phyloP scores from a whole-genome alignment of 2,329 filamentous ascomycete genomes.

The Aspergillus ustus region DNA sequence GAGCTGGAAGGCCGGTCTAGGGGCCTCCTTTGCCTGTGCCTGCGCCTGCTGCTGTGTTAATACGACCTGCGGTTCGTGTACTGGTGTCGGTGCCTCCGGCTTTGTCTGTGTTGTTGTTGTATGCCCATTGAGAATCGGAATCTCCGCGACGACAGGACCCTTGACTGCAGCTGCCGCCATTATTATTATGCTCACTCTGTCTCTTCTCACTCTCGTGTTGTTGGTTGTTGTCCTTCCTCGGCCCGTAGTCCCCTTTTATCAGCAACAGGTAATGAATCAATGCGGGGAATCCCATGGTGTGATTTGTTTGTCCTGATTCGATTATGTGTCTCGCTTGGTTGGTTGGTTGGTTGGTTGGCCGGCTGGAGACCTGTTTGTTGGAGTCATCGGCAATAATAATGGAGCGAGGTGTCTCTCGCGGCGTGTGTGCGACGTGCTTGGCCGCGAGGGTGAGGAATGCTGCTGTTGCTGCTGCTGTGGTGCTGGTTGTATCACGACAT shows the following conservation, averaged over 20 bases:
- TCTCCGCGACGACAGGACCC: slow-evolving; percentile 9
- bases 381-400: background rate
- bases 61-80: no score
- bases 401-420: background rate
- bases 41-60: no score
- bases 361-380: background rate
- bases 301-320: background rate
- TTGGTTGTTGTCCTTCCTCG: background rate
- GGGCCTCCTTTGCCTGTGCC: background rate
- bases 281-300: slow-evolving; percentile 9
- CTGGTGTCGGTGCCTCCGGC: no score
- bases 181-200: no score
- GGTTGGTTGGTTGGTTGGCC: background rate
- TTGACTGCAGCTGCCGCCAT: slow-evolving; percentile 20
- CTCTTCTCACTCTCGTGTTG: background rate
- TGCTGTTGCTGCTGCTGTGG: background rate
- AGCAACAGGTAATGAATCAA: slow-evolving; percentile 6
- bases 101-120: background rate
- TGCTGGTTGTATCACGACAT: slow-evolving; percentile 14
- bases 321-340: background rate
- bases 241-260: slow-evolving; percentile 3
- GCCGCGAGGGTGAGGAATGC: background rate
- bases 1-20: slow-evolving; percentile 34
- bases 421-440: background rate
- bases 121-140: slow-evolving; percentile 8